Evolutionary conservation across 2,329 filamentous ascomycete species (phyloP).

Genomic region (Shiraia sp.): DNA sequence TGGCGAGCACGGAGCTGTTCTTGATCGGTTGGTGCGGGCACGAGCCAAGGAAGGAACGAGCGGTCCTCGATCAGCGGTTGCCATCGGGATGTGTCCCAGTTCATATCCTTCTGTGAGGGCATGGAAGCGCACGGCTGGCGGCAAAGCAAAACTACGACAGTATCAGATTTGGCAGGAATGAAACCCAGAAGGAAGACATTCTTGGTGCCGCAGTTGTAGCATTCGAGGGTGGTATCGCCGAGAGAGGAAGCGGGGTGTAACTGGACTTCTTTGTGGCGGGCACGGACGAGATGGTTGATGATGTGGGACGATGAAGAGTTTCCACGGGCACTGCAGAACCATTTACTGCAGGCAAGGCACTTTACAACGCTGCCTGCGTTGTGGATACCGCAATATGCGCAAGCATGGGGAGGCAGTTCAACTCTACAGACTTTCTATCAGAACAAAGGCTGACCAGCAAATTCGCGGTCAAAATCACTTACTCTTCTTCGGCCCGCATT

Average conservation of each 20-base stretch:
- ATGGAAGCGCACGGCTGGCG: constrained; percentile 94
- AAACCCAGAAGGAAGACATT: constrained; percentile 98
- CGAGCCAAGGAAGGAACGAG: constrained; percentile 92
- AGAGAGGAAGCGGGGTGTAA: constrained; percentile 90
- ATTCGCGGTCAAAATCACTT: background rate
- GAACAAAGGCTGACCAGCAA: background rate
- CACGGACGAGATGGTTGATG: constrained; percentile 95
- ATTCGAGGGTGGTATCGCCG: constrained; percentile 94
- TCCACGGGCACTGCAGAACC: constrained; percentile 97
- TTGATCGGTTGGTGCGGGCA: constrained; percentile 83
- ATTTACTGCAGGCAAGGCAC: constrained; percentile 93
- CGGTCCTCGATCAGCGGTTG: constrained; percentile 96
- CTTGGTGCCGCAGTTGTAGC: constrained; percentile 99
- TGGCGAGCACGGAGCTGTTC: constrained; percentile 95
- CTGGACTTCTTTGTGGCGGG: constrained; percentile 97
- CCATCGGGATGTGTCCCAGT: constrained; percentile 98
- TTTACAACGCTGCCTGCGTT: constrained; percentile 95
- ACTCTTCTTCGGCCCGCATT: constrained; percentile 67
- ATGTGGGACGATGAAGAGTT: constrained; percentile 98
- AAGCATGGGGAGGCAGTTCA: constrained; percentile 90
- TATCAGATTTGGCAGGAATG: constrained; percentile 97
- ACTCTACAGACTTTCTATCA: constrained; percentile 23
- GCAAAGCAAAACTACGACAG: constrained; percentile 93
- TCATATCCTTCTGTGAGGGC: constrained; percentile 98
- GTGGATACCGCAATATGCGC: constrained; percentile 94